Percentiles rank a stretch among this genome's conserved stretches.
Conservation (phyloP, 768 basidiomycete species). For the Thelephora aurantiotincta region DNA sequence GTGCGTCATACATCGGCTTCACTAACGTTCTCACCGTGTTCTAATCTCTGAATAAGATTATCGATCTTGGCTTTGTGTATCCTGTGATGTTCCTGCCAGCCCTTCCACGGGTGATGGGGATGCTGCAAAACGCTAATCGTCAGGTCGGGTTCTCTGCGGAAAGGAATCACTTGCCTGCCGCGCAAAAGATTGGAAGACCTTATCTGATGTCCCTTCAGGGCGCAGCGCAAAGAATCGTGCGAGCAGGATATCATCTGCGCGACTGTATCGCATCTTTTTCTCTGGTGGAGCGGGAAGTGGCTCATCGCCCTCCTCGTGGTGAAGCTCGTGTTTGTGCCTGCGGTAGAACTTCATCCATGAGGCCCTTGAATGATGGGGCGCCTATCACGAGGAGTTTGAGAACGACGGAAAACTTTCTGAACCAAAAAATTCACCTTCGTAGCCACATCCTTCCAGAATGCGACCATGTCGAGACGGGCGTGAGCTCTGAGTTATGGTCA, state of each 20-base stretch:
- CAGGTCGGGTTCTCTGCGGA: neutral
- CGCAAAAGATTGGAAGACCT: conserved; percentile 73
- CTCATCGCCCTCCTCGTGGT: conserved; percentile 49
- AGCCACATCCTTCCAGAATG: conserved; percentile 71
- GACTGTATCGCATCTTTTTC: conserved; percentile 82
- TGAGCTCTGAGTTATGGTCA: conserved; percentile 30
- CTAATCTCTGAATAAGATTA: conserved; percentile 52
- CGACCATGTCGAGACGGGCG: conserved; percentile 47
- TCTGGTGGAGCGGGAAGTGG: conserved; percentile 65
- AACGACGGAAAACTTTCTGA: neutral
- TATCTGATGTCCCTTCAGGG: conserved; percentile 72
- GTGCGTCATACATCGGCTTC: conserved; percentile 4
- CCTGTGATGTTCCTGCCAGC: conserved; percentile 86
- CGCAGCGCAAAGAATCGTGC: conserved; percentile 62
- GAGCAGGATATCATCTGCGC: conserved; percentile 63
- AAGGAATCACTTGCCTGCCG: conserved; percentile 33
- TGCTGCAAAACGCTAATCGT: conserved; percentile 28
- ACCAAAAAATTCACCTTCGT: conserved; percentile 31
- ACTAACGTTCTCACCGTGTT: conserved; percentile 41
- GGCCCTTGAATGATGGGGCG: conserved; percentile 81
- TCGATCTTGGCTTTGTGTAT: conserved; percentile 83
- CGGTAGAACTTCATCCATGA: conserved; percentile 95
- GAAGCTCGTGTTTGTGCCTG: conserved; percentile 73
- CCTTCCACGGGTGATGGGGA: conserved; percentile 87
- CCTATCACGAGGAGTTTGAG: conserved; percentile 26